Percentiles rank a stretch among this genome's conserved stretches.
phyloP scores from a whole-genome alignment of 768 basidiomycete genomes.

The Lactifluus pinguis region DNA sequence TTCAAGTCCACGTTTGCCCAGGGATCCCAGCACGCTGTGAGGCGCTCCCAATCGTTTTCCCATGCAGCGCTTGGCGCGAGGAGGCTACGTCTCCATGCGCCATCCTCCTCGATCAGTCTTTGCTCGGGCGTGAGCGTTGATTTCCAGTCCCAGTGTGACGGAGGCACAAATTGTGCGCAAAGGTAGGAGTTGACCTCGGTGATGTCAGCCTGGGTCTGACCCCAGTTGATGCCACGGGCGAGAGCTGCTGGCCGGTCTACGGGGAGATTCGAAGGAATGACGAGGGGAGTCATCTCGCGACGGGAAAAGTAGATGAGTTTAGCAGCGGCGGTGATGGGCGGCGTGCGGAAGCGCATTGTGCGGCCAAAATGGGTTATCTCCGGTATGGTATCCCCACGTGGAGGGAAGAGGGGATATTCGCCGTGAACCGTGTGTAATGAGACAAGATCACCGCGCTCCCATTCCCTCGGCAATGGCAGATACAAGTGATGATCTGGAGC shows the following conservation, averaged over 20 bases:
- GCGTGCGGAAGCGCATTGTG: conserved; percentile 25
- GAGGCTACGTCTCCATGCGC: conserved; percentile 22
- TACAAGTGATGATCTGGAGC: conserved; percentile 54
- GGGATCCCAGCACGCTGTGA: conserved; percentile 38
- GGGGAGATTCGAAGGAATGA: conserved; percentile 32
- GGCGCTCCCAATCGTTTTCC: conserved; percentile 53
- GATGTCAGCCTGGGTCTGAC: conserved; percentile 52
- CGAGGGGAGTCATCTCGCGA: conserved; percentile 40
- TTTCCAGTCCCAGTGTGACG: conserved; percentile 24
- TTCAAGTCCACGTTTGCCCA: conserved; percentile 25
- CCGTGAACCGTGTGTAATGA: conserved; percentile 35
- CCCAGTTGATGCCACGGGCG: conserved; percentile 23
- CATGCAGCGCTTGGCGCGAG: conserved; percentile 34
- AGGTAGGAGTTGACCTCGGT: conserved; percentile 43
- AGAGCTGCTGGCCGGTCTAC: conserved; percentile 27
- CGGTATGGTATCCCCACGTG: conserved; percentile 14
- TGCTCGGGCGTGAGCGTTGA: conserved; percentile 20
- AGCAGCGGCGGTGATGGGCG: conserved; percentile 48
- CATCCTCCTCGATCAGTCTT: conserved; percentile 21
- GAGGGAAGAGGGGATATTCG: conserved; percentile 38
- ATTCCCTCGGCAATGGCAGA: conserved; percentile 37
- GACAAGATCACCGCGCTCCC: conserved; percentile 20
- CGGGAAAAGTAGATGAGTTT: conserved; percentile 55
- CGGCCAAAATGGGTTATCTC: conserved; percentile 21
- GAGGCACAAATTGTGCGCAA: conserved; percentile 27